Evolutionary conservation across 345 rosid species (phyloP).

Genomic region (Salix suchowensis): DNA sequence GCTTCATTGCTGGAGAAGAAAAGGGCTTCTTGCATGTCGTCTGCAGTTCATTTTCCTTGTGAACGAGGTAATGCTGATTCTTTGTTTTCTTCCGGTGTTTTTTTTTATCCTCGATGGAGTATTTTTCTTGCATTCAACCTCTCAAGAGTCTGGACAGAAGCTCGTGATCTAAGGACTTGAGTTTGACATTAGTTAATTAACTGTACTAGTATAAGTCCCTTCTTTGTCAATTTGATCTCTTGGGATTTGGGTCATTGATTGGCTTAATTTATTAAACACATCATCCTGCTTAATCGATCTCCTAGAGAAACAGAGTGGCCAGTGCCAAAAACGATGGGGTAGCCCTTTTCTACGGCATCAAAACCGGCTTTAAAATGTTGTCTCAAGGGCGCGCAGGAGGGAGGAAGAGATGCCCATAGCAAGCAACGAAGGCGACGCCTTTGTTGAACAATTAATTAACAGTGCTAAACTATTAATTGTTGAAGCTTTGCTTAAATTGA

Average conservation of each 20-base stretch:
- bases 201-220: not conserved
- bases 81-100: not conserved
- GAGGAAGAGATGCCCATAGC: not conserved
- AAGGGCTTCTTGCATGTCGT: constrained; percentile 9
- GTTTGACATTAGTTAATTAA: constrained; percentile 14
- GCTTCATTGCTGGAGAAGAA: constrained; percentile 50
- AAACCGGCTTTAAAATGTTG: constrained; percentile 59
- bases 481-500: not conserved
- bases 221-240: not conserved
- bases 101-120: not conserved
- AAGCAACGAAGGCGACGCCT: constrained; percentile 32
- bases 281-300: not conserved
- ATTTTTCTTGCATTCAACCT: not conserved
- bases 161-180: constrained; percentile 14
- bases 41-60: constrained; percentile 24
- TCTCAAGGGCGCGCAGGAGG: constrained; percentile 12
- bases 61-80: constrained; percentile 23
- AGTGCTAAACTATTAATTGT: not conserved
- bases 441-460: not conserved
- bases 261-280: not conserved
- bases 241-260: not conserved
- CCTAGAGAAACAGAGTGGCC: constrained; percentile 21
- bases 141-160: not conserved
- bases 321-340: constrained; percentile 53
- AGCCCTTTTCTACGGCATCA: constrained; percentile 58